Percentiles rank a stretch among this genome's conserved stretches.
Evolutionary conservation across 2,329 filamentous ascomycete species (phyloP).

Genomic region (Remersonia thermophila): DNA sequence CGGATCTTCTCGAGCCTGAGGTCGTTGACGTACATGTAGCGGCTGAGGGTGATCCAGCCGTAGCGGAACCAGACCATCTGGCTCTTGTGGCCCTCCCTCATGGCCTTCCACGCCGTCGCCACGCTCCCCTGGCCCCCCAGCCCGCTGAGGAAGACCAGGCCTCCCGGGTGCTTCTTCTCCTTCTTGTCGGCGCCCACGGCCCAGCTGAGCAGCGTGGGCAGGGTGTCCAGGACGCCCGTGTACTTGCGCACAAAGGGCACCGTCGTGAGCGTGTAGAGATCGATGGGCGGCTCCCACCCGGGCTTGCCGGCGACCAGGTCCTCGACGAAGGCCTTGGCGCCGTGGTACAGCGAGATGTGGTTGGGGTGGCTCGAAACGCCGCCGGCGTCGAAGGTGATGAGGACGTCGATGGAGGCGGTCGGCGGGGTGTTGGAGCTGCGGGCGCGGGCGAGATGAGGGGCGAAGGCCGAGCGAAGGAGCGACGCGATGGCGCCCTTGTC

Average conservation of each 20-base stretch:
- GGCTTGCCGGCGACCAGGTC: slow-evolving; percentile 50
- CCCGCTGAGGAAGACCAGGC: slow-evolving; percentile 42
- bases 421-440: slow-evolving; percentile 23
- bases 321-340: slow-evolving; percentile 60
- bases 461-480: slow-evolving; percentile 62
- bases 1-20: slow-evolving; percentile 42
- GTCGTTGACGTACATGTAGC: slow-evolving; percentile 96
- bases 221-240: slow-evolving; percentile 58
- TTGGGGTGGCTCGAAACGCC: slow-evolving; percentile 88
- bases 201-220: slow-evolving; percentile 54
- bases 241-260: slow-evolving; percentile 73
- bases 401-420: slow-evolving; percentile 55
- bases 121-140: slow-evolving; percentile 45
- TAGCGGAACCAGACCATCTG: slow-evolving; percentile 99
- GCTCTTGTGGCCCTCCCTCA: slow-evolving; percentile 81
- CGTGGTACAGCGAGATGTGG: slow-evolving; percentile 79
- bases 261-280: slow-evolving; percentile 72
- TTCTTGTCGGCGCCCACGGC: slow-evolving; percentile 27
- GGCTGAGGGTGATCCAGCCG: slow-evolving; percentile 81
- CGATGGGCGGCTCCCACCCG: slow-evolving; percentile 60
- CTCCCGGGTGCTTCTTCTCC: slow-evolving; percentile 38
- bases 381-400: slow-evolving; percentile 78
- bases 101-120: slow-evolving; percentile 60
- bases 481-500: slow-evolving; percentile 54
- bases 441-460: slow-evolving; percentile 42